These are phyloP conservation scores for Tolypocladium pustulatum DNA, from an alignment of 2,329 filamentous ascomycete species.

Conservation along the genomic window DNA sequence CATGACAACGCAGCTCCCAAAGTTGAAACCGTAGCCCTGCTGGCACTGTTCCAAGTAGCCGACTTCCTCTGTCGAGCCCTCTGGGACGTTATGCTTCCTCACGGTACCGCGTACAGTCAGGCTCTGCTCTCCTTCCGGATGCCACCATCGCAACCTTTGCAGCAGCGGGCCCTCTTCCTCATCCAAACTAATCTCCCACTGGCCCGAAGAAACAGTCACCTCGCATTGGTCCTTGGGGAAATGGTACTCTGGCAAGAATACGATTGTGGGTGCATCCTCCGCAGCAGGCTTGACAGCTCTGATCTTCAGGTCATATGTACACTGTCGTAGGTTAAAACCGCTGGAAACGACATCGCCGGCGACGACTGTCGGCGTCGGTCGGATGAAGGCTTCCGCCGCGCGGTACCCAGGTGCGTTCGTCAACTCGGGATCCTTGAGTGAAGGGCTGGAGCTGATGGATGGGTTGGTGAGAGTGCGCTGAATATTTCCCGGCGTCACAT, in stretches of 20 bases:
- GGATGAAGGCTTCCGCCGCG: slow-evolving; percentile 85
- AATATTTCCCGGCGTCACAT: slow-evolving; percentile 65
- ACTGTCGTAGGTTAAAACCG: slow-evolving; percentile 73
- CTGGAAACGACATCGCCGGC: slow-evolving; percentile 61
- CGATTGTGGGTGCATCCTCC: slow-evolving; percentile 61
- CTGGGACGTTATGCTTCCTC: slow-evolving; percentile 46
- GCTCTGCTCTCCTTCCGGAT: slow-evolving; percentile 72
- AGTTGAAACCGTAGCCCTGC: slow-evolving; percentile 32
- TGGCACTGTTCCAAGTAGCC: slow-evolving; percentile 68
- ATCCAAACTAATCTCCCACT: slow-evolving; percentile 74
- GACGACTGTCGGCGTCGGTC: slow-evolving; percentile 68
- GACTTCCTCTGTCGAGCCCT: slow-evolving; percentile 57
- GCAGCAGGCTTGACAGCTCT: slow-evolving; percentile 45
- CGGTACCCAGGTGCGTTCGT: slow-evolving; percentile 65
- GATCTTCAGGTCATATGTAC: slow-evolving; percentile 65
- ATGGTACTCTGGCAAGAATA: slow-evolving; percentile 87
- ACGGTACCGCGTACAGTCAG: slow-evolving; percentile 67
- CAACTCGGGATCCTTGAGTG: slow-evolving; percentile 43
- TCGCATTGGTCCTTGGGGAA: slow-evolving; percentile 66
- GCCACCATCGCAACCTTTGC: slow-evolving; percentile 87
- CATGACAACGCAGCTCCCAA: slow-evolving; percentile 42
- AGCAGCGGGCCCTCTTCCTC: slow-evolving; percentile 58
- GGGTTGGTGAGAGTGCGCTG: slow-evolving; percentile 60
- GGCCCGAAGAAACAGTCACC: slow-evolving; percentile 72
- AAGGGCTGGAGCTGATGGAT: slow-evolving; percentile 50